A percentile compares a stretch with the other conserved stretches of the same genome.
These are phyloP conservation scores for Tricholoma bakamatsutake DNA, from an alignment of 768 basidiomycete genomes.

Conservation along the genomic window DNA sequence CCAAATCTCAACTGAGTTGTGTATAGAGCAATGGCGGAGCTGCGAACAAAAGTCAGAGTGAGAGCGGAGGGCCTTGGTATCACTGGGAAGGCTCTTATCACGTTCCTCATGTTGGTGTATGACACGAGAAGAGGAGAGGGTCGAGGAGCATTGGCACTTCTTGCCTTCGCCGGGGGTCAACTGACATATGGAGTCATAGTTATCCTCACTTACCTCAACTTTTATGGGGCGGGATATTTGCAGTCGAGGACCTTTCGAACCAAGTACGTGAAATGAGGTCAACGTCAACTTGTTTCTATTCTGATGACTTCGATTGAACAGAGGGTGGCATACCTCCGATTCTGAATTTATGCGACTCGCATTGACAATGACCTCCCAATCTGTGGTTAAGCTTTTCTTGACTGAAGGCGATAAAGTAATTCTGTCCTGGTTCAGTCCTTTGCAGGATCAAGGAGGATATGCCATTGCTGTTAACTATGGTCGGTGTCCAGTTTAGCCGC, in stretches of 20 bases:
- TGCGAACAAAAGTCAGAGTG: slow-evolving; percentile 67
- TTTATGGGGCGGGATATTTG: slow-evolving; percentile 29
- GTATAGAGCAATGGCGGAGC: slow-evolving; percentile 57
- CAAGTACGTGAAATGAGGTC: slow-evolving; percentile 8
- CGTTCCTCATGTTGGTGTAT: slow-evolving; percentile 59
- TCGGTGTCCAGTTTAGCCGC: slow-evolving; percentile 24
- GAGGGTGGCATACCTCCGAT: background rate
- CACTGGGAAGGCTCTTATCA: slow-evolving; percentile 62
- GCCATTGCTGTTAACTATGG: slow-evolving; percentile 96
- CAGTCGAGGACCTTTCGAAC: slow-evolving; percentile 24
- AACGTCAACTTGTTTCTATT: background rate
- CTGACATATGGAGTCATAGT: slow-evolving; percentile 60
- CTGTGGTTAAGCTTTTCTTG: slow-evolving; percentile 87
- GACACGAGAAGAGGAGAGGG: slow-evolving; percentile 27
- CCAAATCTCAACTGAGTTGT: background rate
- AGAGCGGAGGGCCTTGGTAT: slow-evolving; percentile 85
- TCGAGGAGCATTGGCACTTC: slow-evolving; percentile 47
- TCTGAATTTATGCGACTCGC: slow-evolving; percentile 41
- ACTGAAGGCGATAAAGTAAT: slow-evolving; percentile 95
- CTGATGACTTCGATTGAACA: background rate
- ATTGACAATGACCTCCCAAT: slow-evolving; percentile 81
- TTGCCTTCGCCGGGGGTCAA: slow-evolving; percentile 88
- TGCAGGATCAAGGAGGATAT: slow-evolving; percentile 90
- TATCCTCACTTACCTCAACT: slow-evolving; percentile 47
- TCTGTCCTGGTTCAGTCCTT: slow-evolving; percentile 75